Evolutionary conservation across 768 basidiomycete species (phyloP).

Genomic region (Calvatia gigantea): DNA sequence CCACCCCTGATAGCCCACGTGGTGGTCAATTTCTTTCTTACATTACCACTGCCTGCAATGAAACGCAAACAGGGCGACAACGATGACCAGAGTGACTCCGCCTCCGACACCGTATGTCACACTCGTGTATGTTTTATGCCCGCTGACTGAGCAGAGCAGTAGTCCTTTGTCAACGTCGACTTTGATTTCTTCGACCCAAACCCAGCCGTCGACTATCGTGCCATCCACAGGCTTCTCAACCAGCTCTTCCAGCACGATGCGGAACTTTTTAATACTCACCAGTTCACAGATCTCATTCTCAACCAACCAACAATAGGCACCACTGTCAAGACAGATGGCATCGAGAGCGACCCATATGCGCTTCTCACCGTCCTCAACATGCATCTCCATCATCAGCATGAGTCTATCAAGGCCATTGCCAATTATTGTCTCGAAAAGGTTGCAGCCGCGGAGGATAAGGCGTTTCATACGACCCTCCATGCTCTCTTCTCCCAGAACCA

Average conservation of each 20-base stretch:
- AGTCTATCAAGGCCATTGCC: slow-evolving; percentile 65
- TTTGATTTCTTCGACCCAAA: slow-evolving; percentile 95
- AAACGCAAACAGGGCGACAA: slow-evolving; percentile 51
- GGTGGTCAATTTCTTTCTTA: not conserved
- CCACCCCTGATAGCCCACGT: not conserved
- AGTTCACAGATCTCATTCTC: slow-evolving; percentile 78
- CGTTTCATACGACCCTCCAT: slow-evolving; percentile 52
- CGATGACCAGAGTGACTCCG: slow-evolving; percentile 37
- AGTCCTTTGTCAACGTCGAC: slow-evolving; percentile 69
- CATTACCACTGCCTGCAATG: not conserved
- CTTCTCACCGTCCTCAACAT: slow-evolving; percentile 83
- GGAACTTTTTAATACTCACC: slow-evolving; percentile 62
- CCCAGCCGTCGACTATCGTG: slow-evolving; percentile 79
- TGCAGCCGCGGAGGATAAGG: slow-evolving; percentile 37
- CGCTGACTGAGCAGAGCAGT: slow-evolving; percentile 38
- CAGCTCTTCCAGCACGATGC: slow-evolving; percentile 79
- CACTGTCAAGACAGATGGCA: slow-evolving; percentile 89
- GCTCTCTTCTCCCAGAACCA: slow-evolving; percentile 47
- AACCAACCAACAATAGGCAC: slow-evolving; percentile 75
- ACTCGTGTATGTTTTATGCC: not conserved
- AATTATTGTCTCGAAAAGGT: slow-evolving; percentile 69
- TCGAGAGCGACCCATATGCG: slow-evolving; percentile 88
- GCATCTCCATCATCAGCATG: slow-evolving; percentile 59
- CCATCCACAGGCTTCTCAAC: slow-evolving; percentile 67
- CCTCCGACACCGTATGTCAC: slow-evolving; percentile 29